Evolutionary conservation across 345 rosid genomes (phyloP).

Genomic region (Hibiscus tridactylites): DNA sequence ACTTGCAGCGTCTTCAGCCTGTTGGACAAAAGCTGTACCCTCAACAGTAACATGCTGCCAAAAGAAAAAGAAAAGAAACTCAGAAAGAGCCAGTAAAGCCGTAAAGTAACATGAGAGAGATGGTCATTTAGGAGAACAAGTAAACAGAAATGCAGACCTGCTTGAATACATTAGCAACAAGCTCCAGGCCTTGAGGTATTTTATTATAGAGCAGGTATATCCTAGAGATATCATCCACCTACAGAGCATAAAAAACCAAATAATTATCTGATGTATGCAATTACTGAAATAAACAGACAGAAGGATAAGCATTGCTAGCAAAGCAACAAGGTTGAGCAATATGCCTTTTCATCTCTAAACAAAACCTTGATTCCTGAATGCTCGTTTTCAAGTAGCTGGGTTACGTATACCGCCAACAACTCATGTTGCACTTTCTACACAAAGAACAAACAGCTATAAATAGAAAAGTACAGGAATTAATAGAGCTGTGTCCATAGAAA

Average conservation of each 20-base stretch:
- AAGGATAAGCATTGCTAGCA: background rate
- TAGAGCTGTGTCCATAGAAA: background rate
- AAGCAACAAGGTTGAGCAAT: background rate
- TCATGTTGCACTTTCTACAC: constrained; percentile 87
- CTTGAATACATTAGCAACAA: constrained; percentile 71
- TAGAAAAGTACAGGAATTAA: background rate
- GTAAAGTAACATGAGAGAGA: background rate
- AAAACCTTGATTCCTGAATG: constrained; percentile 78
- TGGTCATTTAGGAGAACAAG: background rate
- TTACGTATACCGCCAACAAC: constrained; percentile 56
- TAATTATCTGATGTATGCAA: background rate
- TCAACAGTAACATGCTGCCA: constrained; percentile 81
- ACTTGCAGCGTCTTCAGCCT: constrained; percentile 87
- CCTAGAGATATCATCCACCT: constrained; percentile 94
- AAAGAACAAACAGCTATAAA: constrained; percentile 4
- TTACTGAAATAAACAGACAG: background rate
- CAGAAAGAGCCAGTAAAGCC: constrained; percentile 6
- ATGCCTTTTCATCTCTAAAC: constrained; percentile 86
- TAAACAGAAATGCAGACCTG: constrained; percentile 41
- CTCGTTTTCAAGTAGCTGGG: constrained; percentile 74
- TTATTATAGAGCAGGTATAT: constrained; percentile 83
- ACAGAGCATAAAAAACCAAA: constrained; percentile 4
- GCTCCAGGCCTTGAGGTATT: constrained; percentile 69
- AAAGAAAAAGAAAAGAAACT: background rate
- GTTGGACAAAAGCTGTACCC: constrained; percentile 80